These are phyloP conservation scores for Cladosporium sp. DNA, from an alignment of 2,329 filamentous ascomycete genomes.

Conservation along the genomic window DNA sequence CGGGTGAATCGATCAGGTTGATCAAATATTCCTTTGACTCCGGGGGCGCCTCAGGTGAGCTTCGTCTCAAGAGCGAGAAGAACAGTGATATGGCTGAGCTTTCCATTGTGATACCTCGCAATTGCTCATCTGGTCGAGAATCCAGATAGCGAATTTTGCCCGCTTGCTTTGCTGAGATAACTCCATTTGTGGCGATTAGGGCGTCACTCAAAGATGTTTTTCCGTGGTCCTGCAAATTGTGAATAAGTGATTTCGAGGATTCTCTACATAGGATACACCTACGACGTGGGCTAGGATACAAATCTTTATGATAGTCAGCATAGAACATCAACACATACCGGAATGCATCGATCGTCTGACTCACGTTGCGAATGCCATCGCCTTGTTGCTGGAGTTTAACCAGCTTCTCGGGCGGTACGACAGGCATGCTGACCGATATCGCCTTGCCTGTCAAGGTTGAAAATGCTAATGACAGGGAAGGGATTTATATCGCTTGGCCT, in stretches of 20 bases:
- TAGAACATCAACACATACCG: background rate
- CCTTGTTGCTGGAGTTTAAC: constrained; percentile 82
- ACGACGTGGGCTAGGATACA: constrained; percentile 55
- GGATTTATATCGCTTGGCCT: no score
- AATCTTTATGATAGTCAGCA: constrained; percentile 41
- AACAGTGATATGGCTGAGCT: constrained; percentile 95
- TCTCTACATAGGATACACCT: background rate
- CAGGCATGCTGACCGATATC: constrained; percentile 60
- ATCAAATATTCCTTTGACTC: constrained; percentile 85
- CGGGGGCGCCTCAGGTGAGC: constrained; percentile 45
- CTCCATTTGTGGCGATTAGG: constrained; percentile 95
- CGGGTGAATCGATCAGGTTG: constrained; percentile 95
- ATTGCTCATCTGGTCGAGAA: constrained; percentile 90
- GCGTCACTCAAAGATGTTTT: constrained; percentile 97
- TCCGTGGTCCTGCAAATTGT: constrained; percentile 63
- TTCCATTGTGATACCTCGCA: constrained; percentile 98
- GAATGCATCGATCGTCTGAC: constrained; percentile 38
- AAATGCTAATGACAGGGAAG: background rate
- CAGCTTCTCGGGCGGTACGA: constrained; percentile 85
- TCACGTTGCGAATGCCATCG: constrained; percentile 86
- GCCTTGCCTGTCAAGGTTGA: background rate
- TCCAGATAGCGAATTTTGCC: constrained; percentile 98
- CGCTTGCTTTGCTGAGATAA: constrained; percentile 94
- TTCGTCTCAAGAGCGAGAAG: constrained; percentile 81
- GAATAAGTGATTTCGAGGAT: constrained; percentile 45